phyloP scores from a whole-genome alignment of 306 rosid species.

The Quercus ilex region DNA sequence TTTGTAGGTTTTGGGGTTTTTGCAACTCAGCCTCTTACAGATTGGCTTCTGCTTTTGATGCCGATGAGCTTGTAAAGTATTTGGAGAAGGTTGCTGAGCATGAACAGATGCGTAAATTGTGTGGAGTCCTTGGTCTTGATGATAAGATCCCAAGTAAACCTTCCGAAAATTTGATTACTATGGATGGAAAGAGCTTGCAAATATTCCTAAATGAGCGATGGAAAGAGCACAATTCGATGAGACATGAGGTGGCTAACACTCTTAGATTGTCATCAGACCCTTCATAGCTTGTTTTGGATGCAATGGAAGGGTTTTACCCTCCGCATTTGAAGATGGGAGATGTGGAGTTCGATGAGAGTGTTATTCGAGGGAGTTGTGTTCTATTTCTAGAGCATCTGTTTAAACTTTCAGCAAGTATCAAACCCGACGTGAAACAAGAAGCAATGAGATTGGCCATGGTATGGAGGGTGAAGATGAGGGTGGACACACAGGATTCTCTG shows the following conservation, averaged over 20 bases:
- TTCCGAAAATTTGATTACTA: neutral
- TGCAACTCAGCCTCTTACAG: slow-evolving; percentile 31
- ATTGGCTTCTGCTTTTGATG: slow-evolving; percentile 30
- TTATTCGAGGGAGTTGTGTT: slow-evolving; percentile 34
- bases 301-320: slow-evolving; percentile 38
- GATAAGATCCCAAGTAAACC: too few species aligned
- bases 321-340: neutral
- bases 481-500: slow-evolving; percentile 1
- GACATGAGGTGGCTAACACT: slow-evolving; percentile 11
- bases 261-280: slow-evolving; percentile 35
- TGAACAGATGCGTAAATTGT: slow-evolving; percentile 22
- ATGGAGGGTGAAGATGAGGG: slow-evolving; percentile 39
- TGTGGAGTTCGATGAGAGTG: slow-evolving; percentile 16
- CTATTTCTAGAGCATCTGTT: slow-evolving; percentile 31
- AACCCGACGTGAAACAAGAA: slow-evolving; percentile 30
- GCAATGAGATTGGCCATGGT: slow-evolving; percentile 32
- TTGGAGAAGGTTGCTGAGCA: slow-evolving; percentile 17
- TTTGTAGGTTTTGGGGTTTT: slow-evolving; percentile 37
- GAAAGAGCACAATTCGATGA: slow-evolving; percentile 19
- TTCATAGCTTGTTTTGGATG: slow-evolving; percentile 41
- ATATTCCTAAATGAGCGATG: slow-evolving; percentile 28
- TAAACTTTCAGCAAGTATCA: slow-evolving; percentile 34
- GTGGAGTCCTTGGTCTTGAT: neutral
- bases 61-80: slow-evolving; percentile 23
- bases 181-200: slow-evolving; percentile 27